These are phyloP conservation scores for Kwoniella botswanensis DNA, from an alignment of 768 basidiomycete genomes.

Conservation along the genomic window DNA sequence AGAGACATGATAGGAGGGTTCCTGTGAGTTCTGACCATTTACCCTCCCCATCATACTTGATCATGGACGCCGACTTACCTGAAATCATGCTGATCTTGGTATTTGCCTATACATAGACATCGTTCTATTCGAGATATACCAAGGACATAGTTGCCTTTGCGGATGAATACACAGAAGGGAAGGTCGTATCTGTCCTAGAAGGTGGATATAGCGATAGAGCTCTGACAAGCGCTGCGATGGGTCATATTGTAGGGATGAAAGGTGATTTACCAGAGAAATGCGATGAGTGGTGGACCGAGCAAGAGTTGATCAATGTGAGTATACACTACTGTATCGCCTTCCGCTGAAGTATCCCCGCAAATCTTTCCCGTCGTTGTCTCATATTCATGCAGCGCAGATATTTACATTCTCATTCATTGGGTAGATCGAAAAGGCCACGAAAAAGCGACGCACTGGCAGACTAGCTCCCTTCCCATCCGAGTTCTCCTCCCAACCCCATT, in stretches of 20 bases:
- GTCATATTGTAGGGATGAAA: slow-evolving; percentile 74
- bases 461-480: slow-evolving; percentile 46
- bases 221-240: slow-evolving; percentile 79
- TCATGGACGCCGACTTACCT: background rate
- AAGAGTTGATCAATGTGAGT: slow-evolving; percentile 45
- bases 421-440: slow-evolving; percentile 53
- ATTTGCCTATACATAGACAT: slow-evolving; percentile 56
- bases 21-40: slow-evolving; percentile 60
- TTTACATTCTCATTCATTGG: background rate
- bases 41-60: background rate
- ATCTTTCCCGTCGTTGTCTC: too few relatives aligned
- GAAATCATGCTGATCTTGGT: background rate
- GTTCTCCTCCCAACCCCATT: slow-evolving; percentile 29
- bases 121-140: slow-evolving; percentile 84
- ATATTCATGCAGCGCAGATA: background rate
- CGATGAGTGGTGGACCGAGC: slow-evolving; percentile 44
- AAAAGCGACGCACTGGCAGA: slow-evolving; percentile 50
- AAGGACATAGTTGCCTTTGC: slow-evolving; percentile 72
- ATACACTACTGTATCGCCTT: background rate
- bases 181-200: slow-evolving; percentile 85
- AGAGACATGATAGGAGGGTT: slow-evolving; percentile 85
- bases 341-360: background rate
- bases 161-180: slow-evolving; percentile 68
- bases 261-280: slow-evolving; percentile 23
- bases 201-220: slow-evolving; percentile 94